A percentile compares a stretch with the other conserved stretches of the same genome.
These are phyloP conservation scores for Saturnispora halmiae DNA, from an alignment of 805 yeast species.

Conservation along the genomic window DNA sequence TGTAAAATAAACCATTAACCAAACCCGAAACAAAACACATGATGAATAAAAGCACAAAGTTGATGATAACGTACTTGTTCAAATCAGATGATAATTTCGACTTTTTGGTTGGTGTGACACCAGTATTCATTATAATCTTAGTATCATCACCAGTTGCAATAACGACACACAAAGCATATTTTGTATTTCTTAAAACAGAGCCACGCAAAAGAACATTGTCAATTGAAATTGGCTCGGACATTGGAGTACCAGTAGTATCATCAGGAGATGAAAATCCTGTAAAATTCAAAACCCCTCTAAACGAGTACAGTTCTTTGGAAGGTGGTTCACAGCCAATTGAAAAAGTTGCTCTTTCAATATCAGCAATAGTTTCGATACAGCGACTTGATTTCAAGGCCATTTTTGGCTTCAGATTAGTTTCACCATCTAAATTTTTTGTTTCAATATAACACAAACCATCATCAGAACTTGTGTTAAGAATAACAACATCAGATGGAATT, in stretches of 20 bases:
- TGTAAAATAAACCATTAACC: constrained; percentile 57
- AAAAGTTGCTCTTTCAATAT: constrained; percentile 48
- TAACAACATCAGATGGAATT: constrained; percentile 65
- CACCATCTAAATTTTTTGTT: constrained; percentile 66
- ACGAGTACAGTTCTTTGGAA: constrained; percentile 52
- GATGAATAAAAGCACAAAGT: constrained; percentile 51
- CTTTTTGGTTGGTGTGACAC: constrained; percentile 66
- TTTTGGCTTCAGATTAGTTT: constrained; percentile 61
- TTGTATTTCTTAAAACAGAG: constrained; percentile 61
- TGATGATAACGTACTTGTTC: constrained; percentile 55
- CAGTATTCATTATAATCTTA: constrained; percentile 70
- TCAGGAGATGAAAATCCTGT: constrained; percentile 29
- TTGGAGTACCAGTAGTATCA: constrained; percentile 24
- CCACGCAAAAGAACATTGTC: constrained; percentile 66
- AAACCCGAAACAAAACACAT: constrained; percentile 64
- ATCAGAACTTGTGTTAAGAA: constrained; percentile 55
- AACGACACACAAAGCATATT: constrained; percentile 67
- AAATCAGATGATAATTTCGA: constrained; percentile 58
- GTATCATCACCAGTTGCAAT: constrained; percentile 72
- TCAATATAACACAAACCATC: constrained; percentile 64
- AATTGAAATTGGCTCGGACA: constrained; percentile 49
- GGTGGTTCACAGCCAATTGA: constrained; percentile 68
- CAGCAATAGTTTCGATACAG: constrained; percentile 45
- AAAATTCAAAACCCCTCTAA: constrained; percentile 58
- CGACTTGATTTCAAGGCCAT: constrained; percentile 42